phyloP scores from a whole-genome alignment of 164 flowering plant species.

The Liriodendron chinense region DNA sequence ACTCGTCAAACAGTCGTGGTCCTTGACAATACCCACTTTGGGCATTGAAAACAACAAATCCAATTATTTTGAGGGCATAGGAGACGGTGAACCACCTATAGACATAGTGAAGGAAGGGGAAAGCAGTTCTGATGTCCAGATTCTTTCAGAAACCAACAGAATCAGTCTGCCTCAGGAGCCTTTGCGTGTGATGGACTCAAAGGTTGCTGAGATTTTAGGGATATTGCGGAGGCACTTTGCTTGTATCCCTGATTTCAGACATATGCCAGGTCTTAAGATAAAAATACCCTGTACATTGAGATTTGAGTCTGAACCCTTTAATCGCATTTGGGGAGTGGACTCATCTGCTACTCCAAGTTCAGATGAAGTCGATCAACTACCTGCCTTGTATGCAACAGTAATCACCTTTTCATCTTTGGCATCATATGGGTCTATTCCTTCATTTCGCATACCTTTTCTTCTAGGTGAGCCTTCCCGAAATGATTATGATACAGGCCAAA shows the following conservation, averaged over 20 bases:
- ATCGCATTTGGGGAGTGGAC: slow-evolving; percentile 44
- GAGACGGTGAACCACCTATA: slow-evolving; percentile 32
- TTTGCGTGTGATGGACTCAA: slow-evolving; percentile 83
- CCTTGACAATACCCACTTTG: slow-evolving; percentile 53
- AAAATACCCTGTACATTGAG: slow-evolving; percentile 59
- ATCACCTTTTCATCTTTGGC: slow-evolving; percentile 79
- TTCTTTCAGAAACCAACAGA: slow-evolving; percentile 26
- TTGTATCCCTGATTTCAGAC: slow-evolving; percentile 77
- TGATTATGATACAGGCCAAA: slow-evolving; percentile 17
- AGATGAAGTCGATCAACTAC: slow-evolving; percentile 47
- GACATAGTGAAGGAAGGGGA: slow-evolving; percentile 30
- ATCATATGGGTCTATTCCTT: slow-evolving; percentile 79
- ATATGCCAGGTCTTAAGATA: slow-evolving; percentile 78
- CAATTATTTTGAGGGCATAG: slow-evolving; percentile 36
- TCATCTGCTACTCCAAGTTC: slow-evolving; percentile 16
- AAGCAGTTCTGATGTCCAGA: slow-evolving; percentile 18
- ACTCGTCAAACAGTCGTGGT: slow-evolving; percentile 88
- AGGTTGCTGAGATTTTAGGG: slow-evolving; percentile 54
- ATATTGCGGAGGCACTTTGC: slow-evolving; percentile 73
- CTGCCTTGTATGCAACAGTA: slow-evolving; percentile 83
- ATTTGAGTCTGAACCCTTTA: slow-evolving; percentile 69
- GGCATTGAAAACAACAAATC: slow-evolving; percentile 29
- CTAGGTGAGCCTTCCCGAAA: slow-evolving; percentile 55
- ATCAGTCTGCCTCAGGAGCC: slow-evolving; percentile 42
- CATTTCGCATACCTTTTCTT: slow-evolving; percentile 72